phyloP scores from a whole-genome alignment of 2,329 filamentous ascomycete genomes.

The Scorias spongiosa region DNA sequence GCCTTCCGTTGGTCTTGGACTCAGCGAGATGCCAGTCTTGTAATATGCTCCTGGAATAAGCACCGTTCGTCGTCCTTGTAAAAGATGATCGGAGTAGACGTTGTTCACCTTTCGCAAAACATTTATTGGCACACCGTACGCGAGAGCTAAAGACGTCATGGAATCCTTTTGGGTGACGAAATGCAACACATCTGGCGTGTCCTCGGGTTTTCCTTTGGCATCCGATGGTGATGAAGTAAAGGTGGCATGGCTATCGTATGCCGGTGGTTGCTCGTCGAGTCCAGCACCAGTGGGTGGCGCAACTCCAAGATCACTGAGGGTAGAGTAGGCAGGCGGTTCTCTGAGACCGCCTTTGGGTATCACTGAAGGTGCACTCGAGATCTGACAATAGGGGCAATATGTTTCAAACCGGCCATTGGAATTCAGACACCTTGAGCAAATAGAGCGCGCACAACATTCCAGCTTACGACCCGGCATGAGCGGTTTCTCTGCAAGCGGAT shows the following conservation, averaged over 20 bases:
- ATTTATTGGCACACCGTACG: conserved; percentile 51
- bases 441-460: conserved; percentile 53
- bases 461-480: conserved; percentile 45
- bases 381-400: conserved; percentile 63
- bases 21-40: conserved; percentile 50
- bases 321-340: conserved; percentile 52
- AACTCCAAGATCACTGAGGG: conserved; percentile 6
- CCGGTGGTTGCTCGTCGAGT: conserved; percentile 26
- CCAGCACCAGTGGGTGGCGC: conserved; percentile 22
- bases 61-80: conserved; percentile 53
- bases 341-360: conserved; percentile 46
- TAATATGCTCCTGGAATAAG: conserved; percentile 58
- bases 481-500: conserved; percentile 39
- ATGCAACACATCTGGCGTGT: conserved; percentile 53
- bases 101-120: conserved; percentile 53
- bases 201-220: conserved; percentile 19
- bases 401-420: conserved; percentile 53
- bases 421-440: conserved; percentile 56
- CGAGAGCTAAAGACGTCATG: conserved; percentile 51
- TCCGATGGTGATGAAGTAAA: conserved; percentile 10
- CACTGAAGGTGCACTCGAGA: conserved; percentile 45
- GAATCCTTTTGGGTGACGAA: conserved; percentile 60
- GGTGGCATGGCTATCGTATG: conserved; percentile 22
- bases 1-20: conserved; percentile 54
- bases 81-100: conserved; percentile 54